Evolutionary conservation across 2,329 filamentous ascomycete species (phyloP).

Genomic region (Sclerotinia trifoliorum): DNA sequence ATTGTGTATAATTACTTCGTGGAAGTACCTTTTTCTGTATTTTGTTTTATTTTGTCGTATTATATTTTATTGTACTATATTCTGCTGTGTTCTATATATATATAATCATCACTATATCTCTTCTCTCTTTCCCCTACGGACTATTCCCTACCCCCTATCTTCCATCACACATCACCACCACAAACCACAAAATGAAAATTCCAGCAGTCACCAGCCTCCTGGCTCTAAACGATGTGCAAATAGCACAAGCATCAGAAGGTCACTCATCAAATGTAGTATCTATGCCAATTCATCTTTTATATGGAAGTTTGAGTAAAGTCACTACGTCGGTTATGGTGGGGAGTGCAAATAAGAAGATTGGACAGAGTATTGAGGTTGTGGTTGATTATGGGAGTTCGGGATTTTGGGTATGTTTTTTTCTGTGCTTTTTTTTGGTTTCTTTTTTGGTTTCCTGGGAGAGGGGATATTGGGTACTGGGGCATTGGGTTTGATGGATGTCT

Average conservation of each 20-base stretch:
- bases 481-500: background rate
- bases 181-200: background rate
- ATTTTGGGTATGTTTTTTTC: constrained; percentile 15
- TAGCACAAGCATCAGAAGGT: background rate
- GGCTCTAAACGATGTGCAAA: background rate
- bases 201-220: background rate
- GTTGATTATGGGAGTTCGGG: constrained; percentile 21
- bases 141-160: too few relatives aligned
- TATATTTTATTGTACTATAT: too few relatives aligned
- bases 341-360: background rate
- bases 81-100: too few relatives aligned
- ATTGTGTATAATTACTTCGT: too few relatives aligned
- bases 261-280: background rate
- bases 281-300: constrained; percentile 5
- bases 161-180: too few relatives aligned
- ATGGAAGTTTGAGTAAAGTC: constrained; percentile 2
- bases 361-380: constrained; percentile 10
- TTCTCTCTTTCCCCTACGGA: background rate
- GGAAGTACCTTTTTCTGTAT: too few relatives aligned
- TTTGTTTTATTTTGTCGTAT: too few relatives aligned
- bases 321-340: background rate
- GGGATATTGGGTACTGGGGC: background rate
- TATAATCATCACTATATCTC: background rate
- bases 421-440: background rate
- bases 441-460: too few relatives aligned